These are phyloP conservation scores for Hanseniaspora uvarum DNA, from an alignment of 1,139 yeast genomes.

Conservation along the genomic window DNA sequence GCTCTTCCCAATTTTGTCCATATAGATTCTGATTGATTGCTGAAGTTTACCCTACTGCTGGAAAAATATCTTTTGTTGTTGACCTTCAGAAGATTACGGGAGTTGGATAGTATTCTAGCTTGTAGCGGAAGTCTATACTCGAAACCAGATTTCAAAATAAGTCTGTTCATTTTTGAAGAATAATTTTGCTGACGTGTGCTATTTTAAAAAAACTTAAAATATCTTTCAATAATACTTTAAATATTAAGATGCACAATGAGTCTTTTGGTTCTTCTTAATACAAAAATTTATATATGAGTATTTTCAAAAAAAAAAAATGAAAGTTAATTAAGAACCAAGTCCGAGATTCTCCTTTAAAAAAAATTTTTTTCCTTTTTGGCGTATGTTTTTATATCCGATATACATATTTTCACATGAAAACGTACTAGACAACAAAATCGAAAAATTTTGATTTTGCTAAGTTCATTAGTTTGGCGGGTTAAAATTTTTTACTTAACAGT, in stretches of 20 bases:
- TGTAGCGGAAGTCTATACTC: slow-evolving; percentile 7
- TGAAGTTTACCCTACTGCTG: not conserved
- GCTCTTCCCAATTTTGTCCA: slow-evolving; percentile 42
- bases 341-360: not conserved
- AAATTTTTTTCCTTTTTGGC: not conserved
- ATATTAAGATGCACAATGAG: too few species aligned
- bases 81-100: not conserved
- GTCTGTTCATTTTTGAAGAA: slow-evolving; percentile 1
- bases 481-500: not conserved
- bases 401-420: not conserved
- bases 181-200: not conserved
- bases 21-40: slow-evolving; percentile 25
- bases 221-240: too few species aligned
- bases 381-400: not conserved
- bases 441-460: slow-evolving; percentile 9
- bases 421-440: not conserved
- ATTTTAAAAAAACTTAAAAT: too few species aligned
- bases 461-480: slow-evolving; percentile 2
- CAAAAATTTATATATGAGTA: too few species aligned
- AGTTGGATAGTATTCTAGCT: not conserved
- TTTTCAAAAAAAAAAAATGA: too few species aligned
- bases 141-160: slow-evolving; percentile 21
- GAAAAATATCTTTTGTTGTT: slow-evolving; percentile 5
- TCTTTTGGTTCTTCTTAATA: too few species aligned
- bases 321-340: too few species aligned